Evolutionary conservation across 2,329 filamentous ascomycete genomes (phyloP).

Genomic region (Fusarium sp.): DNA sequence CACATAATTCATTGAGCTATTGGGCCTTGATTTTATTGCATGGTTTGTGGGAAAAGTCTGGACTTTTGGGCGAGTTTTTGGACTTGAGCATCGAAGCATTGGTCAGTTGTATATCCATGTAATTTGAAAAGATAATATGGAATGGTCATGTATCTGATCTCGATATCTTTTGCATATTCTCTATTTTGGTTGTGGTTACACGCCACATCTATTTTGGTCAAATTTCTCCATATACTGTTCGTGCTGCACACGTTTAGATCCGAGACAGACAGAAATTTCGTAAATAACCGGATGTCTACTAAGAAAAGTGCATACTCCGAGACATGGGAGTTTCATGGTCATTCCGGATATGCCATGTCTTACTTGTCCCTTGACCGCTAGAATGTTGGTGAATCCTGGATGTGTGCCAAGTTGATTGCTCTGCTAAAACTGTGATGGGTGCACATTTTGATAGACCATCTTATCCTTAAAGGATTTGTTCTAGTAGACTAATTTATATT

Average conservation of each 20-base stretch:
- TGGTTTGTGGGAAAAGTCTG: neutral
- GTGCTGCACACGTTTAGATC: neutral
- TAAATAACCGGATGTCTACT: neutral
- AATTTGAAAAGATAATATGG: constrained; percentile 1
- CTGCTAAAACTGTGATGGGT: neutral
- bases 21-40: neutral
- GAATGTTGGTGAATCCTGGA: neutral
- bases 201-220: neutral
- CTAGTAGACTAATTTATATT: neutral
- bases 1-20: constrained; percentile 8
- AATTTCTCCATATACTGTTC: neutral
- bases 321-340: constrained; percentile 28
- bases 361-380: constrained; percentile 6
- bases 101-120: constrained; percentile 9
- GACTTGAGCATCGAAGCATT: neutral
- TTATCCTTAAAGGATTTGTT: too few relatives aligned
- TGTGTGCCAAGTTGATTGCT: neutral
- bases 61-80: neutral
- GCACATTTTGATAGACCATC: neutral
- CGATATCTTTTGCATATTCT: neutral
- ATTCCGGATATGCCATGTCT: constrained; percentile 13
- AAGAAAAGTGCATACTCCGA: constrained; percentile 1
- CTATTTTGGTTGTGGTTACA: neutral
- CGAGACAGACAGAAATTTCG: constrained; percentile 4
- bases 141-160: neutral